These are phyloP conservation scores for Lactifluus echinatus DNA, from an alignment of 768 basidiomycete genomes.

Conservation along the genomic window DNA sequence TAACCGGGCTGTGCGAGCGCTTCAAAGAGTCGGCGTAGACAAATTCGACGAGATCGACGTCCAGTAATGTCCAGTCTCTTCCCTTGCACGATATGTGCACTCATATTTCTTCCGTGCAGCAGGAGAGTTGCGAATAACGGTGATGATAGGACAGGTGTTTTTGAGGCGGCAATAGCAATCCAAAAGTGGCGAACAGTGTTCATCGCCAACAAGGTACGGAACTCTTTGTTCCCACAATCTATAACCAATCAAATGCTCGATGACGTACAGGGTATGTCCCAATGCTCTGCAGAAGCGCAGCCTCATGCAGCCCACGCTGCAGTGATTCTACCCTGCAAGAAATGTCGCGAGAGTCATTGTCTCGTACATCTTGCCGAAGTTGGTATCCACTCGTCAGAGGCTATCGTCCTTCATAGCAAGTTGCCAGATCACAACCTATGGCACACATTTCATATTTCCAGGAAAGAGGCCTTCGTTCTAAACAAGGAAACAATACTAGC, in stretches of 20 bases:
- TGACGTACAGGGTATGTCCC: neutral
- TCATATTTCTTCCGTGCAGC: neutral
- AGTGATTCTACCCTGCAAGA: slow-evolving; percentile 28
- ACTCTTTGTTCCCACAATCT: neutral
- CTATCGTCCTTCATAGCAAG: slow-evolving; percentile 22
- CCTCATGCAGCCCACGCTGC: slow-evolving; percentile 7
- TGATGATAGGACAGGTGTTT: neutral
- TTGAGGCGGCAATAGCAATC: slow-evolving; percentile 22
- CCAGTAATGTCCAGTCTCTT: slow-evolving; percentile 1
- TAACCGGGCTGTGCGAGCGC: slow-evolving; percentile 30
- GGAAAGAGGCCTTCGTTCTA: slow-evolving; percentile 19
- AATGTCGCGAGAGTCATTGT: slow-evolving; percentile 32
- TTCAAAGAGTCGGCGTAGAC: slow-evolving; percentile 17
- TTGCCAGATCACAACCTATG: slow-evolving; percentile 22
- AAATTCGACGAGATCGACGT: neutral
- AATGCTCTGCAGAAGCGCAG: slow-evolving; percentile 1
- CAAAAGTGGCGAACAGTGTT: neutral
- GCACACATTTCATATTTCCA: slow-evolving; percentile 29
- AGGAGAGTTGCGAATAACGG: neutral
- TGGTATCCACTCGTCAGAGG: slow-evolving; percentile 33
- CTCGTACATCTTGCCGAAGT: slow-evolving; percentile 30
- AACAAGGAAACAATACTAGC: slow-evolving; percentile 18
- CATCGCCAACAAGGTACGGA: neutral
- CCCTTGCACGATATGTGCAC: neutral
- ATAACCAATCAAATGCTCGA: neutral